Percentiles rank a stretch among this genome's conserved stretches.
These are phyloP conservation scores for Ilyonectria robusta DNA, from an alignment of 2,329 filamentous ascomycete species.

Conservation along the genomic window DNA sequence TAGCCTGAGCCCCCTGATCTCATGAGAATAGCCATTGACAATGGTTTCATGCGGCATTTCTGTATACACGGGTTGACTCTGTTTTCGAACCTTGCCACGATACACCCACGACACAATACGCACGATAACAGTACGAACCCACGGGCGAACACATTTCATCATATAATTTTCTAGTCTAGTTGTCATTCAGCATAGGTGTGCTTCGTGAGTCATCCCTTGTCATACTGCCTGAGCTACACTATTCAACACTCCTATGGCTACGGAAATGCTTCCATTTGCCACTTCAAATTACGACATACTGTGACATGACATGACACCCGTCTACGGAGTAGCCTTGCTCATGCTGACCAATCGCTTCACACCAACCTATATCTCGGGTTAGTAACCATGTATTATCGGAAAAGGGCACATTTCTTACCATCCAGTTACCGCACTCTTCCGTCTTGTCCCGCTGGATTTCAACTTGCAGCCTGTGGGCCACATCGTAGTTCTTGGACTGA, in stretches of 20 bases:
- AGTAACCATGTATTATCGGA: slow-evolving; percentile 48
- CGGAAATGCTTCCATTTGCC: slow-evolving; percentile 26
- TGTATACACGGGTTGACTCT: no score
- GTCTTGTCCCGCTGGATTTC: slow-evolving; percentile 83
- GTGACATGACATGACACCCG: slow-evolving; percentile 18
- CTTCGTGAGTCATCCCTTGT: slow-evolving; percentile 44
- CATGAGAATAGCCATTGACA: no score
- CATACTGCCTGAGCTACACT: slow-evolving; percentile 41
- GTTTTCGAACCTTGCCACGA: background rate
- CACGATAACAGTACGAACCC: background rate
- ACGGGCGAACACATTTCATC: slow-evolving; percentile 31
- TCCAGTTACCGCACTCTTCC: slow-evolving; percentile 88
- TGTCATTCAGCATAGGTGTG: slow-evolving; percentile 42
- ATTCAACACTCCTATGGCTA: slow-evolving; percentile 35
- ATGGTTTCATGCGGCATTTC: no score
- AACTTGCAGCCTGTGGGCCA: slow-evolving; percentile 77
- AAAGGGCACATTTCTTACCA: slow-evolving; percentile 71
- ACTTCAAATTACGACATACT: slow-evolving; percentile 39
- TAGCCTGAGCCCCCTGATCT: no score
- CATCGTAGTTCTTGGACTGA: slow-evolving; percentile 77
- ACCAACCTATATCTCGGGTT: slow-evolving; percentile 71
- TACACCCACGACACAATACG: background rate
- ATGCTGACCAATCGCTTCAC: slow-evolving; percentile 84
- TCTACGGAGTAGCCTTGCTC: slow-evolving; percentile 80
- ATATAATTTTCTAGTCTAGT: slow-evolving; percentile 49